Conservation (phyloP, 257 asterid species). For the Ligustrum vulgare region DNA sequence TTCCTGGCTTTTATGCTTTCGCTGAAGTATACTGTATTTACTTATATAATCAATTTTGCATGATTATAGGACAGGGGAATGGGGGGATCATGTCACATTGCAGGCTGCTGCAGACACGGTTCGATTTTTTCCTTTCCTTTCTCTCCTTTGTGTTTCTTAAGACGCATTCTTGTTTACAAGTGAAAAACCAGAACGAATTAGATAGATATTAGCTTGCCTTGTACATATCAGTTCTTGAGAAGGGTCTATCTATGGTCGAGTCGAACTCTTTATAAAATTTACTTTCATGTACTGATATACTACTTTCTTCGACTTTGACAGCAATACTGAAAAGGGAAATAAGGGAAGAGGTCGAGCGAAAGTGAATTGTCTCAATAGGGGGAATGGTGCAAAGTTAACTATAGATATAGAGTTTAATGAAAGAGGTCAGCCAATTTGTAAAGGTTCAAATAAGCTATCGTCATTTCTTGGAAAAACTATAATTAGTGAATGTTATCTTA, state of each 20-base stretch:
- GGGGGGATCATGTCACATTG: slow-evolving; percentile 95
- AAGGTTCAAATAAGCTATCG: too few species aligned
- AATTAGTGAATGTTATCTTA: too few species aligned
- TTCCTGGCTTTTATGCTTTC: not conserved
- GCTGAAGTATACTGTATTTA: not conserved
- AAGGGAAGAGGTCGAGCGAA: too few species aligned
- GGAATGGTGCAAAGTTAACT: too few species aligned
- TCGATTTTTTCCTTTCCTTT: slow-evolving; percentile 19
- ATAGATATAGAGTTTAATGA: too few species aligned
- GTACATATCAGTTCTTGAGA: not conserved
- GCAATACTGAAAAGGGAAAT: too few species aligned
- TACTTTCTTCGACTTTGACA: not conserved
- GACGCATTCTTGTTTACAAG: not conserved
- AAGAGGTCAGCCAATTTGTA: too few species aligned
- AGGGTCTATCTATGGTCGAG: not conserved
- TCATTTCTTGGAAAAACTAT: too few species aligned
- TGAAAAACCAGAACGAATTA: not conserved
- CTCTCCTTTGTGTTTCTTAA: not conserved
- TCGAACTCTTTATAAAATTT: not conserved
- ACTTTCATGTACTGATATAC: not conserved
- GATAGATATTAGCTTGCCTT: too few species aligned
- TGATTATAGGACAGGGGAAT: slow-evolving; percentile 73
- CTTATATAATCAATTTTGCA: slow-evolving; percentile 26
- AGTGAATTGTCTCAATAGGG: too few species aligned
- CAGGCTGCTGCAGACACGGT: slow-evolving; percentile 95